These are phyloP conservation scores for Jamesozyma gamospora DNA, from an alignment of 805 yeast genomes.

Conservation along the genomic window DNA sequence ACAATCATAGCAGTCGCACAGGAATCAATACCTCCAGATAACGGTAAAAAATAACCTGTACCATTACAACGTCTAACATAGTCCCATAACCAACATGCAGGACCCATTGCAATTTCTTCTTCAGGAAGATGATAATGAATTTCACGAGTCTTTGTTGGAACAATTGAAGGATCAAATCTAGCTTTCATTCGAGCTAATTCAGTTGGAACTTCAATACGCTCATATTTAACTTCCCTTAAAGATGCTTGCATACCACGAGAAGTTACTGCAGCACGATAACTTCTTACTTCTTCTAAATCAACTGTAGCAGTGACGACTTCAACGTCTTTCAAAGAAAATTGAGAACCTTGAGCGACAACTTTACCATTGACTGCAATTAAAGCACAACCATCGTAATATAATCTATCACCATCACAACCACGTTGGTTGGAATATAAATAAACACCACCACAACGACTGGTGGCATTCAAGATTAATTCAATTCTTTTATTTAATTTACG, in stretches of 20 bases:
- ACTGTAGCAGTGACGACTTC: conserved; percentile 95
- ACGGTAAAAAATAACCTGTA: conserved; percentile 85
- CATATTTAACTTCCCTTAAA: conserved; percentile 29
- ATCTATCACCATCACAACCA: conserved; percentile 97
- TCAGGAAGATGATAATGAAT: conserved; percentile 72
- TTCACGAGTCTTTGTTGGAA: conserved; percentile 44
- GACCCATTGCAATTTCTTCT: conserved; percentile 95
- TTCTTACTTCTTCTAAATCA: conserved; percentile 82
- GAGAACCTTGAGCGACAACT: conserved; percentile 87
- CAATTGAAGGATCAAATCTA: conserved; percentile 50
- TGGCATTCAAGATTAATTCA: conserved; percentile 80
- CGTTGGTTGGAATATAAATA: conserved; percentile 89
- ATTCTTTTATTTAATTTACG: conserved; percentile 80
- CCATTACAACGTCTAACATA: conserved; percentile 83
- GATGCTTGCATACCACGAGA: conserved; percentile 68
- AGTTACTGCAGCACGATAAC: conserved; percentile 58
- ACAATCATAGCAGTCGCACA: conserved; percentile 96
- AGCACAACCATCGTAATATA: conserved; percentile 96
- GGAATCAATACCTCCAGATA: conserved; percentile 95
- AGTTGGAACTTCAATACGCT: conserved; percentile 51
- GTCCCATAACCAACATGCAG: conserved; percentile 99
- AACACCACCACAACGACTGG: conserved; percentile 93
- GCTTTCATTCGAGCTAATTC: conserved; percentile 54
- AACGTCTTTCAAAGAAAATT: conserved; percentile 81
- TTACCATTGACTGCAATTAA: conserved; percentile 85